Conservation (phyloP, 2,329 filamentous ascomycete genomes). For the Penicillium aurantiogriseum region DNA sequence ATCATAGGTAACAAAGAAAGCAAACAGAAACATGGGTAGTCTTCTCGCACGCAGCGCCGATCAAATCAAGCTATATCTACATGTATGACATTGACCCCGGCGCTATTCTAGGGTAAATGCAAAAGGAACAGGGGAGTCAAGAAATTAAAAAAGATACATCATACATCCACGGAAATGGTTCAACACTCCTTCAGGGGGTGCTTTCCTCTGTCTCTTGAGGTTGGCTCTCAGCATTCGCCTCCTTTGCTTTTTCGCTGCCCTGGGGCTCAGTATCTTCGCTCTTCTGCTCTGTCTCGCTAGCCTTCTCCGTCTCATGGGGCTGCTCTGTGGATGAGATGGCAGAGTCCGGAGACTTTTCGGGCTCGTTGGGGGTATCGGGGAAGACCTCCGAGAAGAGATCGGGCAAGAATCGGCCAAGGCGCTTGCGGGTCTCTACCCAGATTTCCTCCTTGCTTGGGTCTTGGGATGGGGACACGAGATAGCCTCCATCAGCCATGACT, state of each 20-base stretch:
- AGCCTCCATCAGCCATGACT: slow-evolving; percentile 89
- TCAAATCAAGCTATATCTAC: slow-evolving; percentile 21
- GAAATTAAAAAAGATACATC: slow-evolving; percentile 1
- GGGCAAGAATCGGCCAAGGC: slow-evolving; percentile 60
- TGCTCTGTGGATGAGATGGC: slow-evolving; percentile 21
- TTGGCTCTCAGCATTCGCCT: slow-evolving; percentile 1
- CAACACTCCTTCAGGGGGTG: slow-evolving; percentile 2
- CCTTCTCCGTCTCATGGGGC: slow-evolving; percentile 16
- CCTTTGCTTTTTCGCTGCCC: slow-evolving; percentile 1
- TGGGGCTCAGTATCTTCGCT: slow-evolving; percentile 8
- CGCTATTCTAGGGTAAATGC: slow-evolving; percentile 21
- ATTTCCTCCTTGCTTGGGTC: slow-evolving; percentile 52
- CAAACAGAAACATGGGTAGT: neutral
- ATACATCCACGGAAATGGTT: neutral
- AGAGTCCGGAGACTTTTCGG: slow-evolving; percentile 20
- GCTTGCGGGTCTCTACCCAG: slow-evolving; percentile 62
- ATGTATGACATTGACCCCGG: slow-evolving; percentile 6
- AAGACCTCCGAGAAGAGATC: slow-evolving; percentile 60
- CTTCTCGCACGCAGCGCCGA: slow-evolving; percentile 4
- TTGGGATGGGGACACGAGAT: slow-evolving; percentile 67
- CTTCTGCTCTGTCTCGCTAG: slow-evolving; percentile 13
- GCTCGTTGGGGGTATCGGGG: slow-evolving; percentile 38
- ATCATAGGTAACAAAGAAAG: neutral
- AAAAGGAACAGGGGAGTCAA: slow-evolving; percentile 1
- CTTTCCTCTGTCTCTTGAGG: slow-evolving; percentile 2